These are phyloP conservation scores for Populus hybrid DNA, from an alignment of 441 rosid species.

Conservation along the genomic window DNA sequence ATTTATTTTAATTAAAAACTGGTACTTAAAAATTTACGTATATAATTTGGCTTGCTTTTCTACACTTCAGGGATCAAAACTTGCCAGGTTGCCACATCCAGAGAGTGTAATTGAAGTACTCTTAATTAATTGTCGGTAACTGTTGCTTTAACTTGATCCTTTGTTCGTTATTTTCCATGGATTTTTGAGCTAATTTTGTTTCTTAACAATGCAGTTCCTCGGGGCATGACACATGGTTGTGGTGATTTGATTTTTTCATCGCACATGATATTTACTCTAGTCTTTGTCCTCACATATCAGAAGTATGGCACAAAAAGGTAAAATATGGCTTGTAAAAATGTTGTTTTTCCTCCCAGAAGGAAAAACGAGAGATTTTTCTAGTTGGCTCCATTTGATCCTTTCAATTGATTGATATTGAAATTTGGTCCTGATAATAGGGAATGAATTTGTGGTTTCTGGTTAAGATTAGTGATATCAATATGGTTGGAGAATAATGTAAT, in stretches of 20 bases:
- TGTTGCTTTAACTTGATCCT: constrained; percentile 4
- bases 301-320: constrained; percentile 93
- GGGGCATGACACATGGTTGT: constrained; percentile 84
- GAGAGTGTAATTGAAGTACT: constrained; percentile 66
- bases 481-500: neutral
- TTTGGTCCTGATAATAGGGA: too few species aligned
- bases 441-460: neutral
- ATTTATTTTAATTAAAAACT: neutral
- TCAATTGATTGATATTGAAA: neutral
- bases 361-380: neutral
- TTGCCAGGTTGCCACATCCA: constrained; percentile 85
- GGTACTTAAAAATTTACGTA: neutral
- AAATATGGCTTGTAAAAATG: constrained; percentile 7
- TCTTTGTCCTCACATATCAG: constrained; percentile 91
- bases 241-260: constrained; percentile 99
- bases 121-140: constrained; percentile 67
- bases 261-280: too few species aligned
- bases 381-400: neutral
- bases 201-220: constrained; percentile 69
- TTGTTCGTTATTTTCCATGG: constrained; percentile 11
- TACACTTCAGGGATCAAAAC: constrained; percentile 73
- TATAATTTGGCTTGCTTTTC: constrained; percentile 10
- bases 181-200: constrained; percentile 25
- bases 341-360: neutral
- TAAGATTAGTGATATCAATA: neutral